These are phyloP conservation scores for Salvia miltiorrhiza DNA, from an alignment of 257 asterid species.

Conservation along the genomic window DNA sequence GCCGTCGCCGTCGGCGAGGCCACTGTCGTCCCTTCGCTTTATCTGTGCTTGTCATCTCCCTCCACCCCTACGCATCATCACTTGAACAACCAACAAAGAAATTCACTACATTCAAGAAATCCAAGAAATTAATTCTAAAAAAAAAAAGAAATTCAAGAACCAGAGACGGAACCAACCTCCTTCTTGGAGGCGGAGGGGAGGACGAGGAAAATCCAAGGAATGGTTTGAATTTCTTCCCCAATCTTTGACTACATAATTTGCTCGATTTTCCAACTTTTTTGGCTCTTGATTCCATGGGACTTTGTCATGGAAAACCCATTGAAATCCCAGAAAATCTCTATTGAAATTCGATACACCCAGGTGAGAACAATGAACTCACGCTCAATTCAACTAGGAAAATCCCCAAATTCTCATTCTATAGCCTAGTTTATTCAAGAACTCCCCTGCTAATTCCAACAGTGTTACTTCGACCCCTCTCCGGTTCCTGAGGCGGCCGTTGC, in stretches of 20 bases:
- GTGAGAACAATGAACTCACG: constrained; percentile 42
- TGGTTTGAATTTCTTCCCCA: constrained; percentile 12
- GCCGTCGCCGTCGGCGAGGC: no score
- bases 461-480: constrained; percentile 83
- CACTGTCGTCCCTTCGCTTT: no score
- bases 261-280: background rate
- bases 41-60: no score
- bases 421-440: constrained; percentile 74
- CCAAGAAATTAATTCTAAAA: no score
- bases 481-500: constrained; percentile 78
- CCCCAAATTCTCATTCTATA: constrained; percentile 82
- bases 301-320: constrained; percentile 89
- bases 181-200: no score
- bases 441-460: constrained; percentile 77
- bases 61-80: no score
- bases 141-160: no score
- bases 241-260: background rate
- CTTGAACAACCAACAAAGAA: no score
- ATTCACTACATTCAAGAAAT: no score
- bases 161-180: no score
- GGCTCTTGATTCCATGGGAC: constrained; percentile 76
- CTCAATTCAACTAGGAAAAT: constrained; percentile 70
- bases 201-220: no score
- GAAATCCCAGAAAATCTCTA: constrained; percentile 52
- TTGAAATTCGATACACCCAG: constrained; percentile 44